Evolutionary conservation across 352 stramenopile species (phyloP).

Genomic region (Saprolegnia diclina): DNA sequence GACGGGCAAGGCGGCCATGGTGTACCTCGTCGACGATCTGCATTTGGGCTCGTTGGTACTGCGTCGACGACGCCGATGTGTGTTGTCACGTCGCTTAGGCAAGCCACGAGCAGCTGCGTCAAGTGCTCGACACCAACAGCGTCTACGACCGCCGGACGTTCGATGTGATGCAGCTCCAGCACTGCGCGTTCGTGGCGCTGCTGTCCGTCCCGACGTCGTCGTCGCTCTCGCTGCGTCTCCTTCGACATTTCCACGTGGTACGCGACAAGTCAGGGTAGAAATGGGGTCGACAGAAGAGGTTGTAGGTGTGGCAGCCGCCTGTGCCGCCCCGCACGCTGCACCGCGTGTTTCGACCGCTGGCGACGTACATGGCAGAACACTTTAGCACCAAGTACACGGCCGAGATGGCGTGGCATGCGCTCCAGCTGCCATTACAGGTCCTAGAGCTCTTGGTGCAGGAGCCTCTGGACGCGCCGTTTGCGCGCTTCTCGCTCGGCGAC

Average conservation of each 20-base stretch:
- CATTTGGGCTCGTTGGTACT: slow-evolving; percentile 13
- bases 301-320: slow-evolving; percentile 10
- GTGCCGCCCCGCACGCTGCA: slow-evolving; percentile 11
- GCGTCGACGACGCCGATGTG: background rate
- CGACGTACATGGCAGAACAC: background rate
- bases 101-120: slow-evolving; percentile 53
- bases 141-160: slow-evolving; percentile 20
- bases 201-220: background rate
- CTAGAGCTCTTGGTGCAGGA: slow-evolving; percentile 5
- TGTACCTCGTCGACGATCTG: slow-evolving; percentile 23
- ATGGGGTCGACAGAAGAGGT: background rate
- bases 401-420: slow-evolving; percentile 2
- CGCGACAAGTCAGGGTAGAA: too few species aligned
- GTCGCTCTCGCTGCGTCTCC: slow-evolving; percentile 35
- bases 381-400: background rate
- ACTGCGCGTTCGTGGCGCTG: background rate
- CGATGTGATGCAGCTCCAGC: slow-evolving; percentile 10
- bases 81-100: background rate
- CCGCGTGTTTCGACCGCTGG: slow-evolving; percentile 8
- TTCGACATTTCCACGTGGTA: slow-evolving; percentile 67
- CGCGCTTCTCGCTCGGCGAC: slow-evolving; percentile 20
- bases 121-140: slow-evolving; percentile 50
- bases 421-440: slow-evolving; percentile 19
- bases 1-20: slow-evolving; percentile 35
- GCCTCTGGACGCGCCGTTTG: slow-evolving; percentile 1